Evolutionary conservation across 352 stramenopile species (phyloP), one percentile per base, ranked within the genome.

Genomic region (Pythium guiyangense): DNA sequence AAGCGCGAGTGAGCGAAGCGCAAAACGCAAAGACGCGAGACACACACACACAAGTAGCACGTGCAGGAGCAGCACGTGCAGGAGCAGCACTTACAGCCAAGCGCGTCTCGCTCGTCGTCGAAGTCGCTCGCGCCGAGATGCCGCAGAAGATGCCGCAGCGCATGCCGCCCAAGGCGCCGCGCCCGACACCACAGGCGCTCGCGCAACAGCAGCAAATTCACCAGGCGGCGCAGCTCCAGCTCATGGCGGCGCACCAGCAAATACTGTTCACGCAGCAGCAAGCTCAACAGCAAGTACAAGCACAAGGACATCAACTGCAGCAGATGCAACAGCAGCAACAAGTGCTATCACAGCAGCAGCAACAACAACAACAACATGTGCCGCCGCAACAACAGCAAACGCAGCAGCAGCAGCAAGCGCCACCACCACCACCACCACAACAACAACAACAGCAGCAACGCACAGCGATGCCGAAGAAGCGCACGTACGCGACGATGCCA

Each of bases 391-490:
- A n/a, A n/a, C n/a, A n/a, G n/a, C n/a, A n/a, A n/a, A n/a, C n/a
- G n/a, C n/a, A n/a, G n/a, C n/a, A n/a, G n/a, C n/a, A n/a, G n/a
- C 29, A 22, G 22, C 22, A 22, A 22, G 22, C 1, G 22, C 1
- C 22, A 22, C 22, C 22, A 22, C 22, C 22, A n/a, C n/a, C n/a
- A n/a, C n/a, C n/a, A n/a, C n/a, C n/a, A n/a, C n/a, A n/a, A n/a
- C n/a, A n/a, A 14, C 34, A 43, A 42, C 35, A 42, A 15, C 35
- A 46, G n/a, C 40, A 9, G 3, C 17, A 22, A 5, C 18, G 42
- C 42, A 47, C 42, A 47, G 20, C 42, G 20, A 25, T 18, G 27
- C 40, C 52, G 10, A 51, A 51, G 52, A 58, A 58, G 42, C 52
- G 52, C 26, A 26, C 31, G 27, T 58, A 58, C 42, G 25, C 44